Base-by-base conservation (phyloP, 306 rosid genomes). In the Citrullus colocynthis region DNA sequence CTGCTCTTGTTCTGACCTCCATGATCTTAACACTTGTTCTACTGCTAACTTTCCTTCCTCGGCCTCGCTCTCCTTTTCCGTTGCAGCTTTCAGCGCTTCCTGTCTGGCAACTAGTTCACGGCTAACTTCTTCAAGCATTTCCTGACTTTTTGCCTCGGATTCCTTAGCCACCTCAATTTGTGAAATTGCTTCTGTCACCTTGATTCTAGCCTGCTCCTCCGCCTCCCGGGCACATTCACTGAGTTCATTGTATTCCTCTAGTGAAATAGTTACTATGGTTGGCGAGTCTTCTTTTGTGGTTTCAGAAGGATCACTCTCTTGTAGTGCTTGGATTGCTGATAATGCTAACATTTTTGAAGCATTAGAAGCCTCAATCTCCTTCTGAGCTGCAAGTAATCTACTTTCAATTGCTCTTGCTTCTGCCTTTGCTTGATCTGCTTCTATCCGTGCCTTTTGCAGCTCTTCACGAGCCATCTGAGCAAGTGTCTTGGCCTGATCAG, bases 361-460 rank as follows among this genome's bases (percentile, higher is more conserved):
- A 86, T 72, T 93, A 17, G 99, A 90, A 60, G 99, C 99, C 73
- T 96, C 98, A 77, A 91, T 88, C 90, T 91, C 99, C 85, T 96
- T 96, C 78, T 88, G 90, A 75, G 96, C 89, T 72, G 99, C 99
- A 28, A 87, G 88, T 76, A 93, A 81, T 86, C 93, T 87, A 84
- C 93, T 92, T 83, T 89, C 89, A 85, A 88, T 72, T n/a, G 98
- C 91, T 76, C 88, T 85, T 79, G 89, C 88, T 65, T 90, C 97
- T 61, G 97, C 98, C 86, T 91, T 93, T 41, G 93, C 96, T 83
- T 93, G 90, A 79, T 90, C 96, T 20, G 91, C 88, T 87, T 91
- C 97, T 86, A 90, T 93, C 85, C 76, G 82, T 78, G 83, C 89
- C 84, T 85, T 92, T 44, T 88, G 91, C 75, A 96, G 89, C 80